Percentiles rank a stretch among this genome's conserved stretches.
These are phyloP conservation scores for Mortierella sp. DNA, from an alignment of 371 early-diverging fungal genomes.

Conservation along the genomic window DNA sequence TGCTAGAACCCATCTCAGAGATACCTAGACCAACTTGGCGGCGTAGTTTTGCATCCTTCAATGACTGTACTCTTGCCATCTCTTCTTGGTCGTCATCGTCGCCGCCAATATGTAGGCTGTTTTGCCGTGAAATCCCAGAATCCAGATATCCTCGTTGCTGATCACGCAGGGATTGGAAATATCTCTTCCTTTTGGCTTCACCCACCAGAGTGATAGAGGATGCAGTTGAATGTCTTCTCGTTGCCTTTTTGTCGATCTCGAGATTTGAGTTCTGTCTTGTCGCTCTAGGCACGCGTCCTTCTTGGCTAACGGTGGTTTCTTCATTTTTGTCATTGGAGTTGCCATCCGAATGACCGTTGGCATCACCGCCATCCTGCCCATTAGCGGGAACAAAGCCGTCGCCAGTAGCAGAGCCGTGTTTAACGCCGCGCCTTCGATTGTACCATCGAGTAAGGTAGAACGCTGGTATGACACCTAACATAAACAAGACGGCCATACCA, in stretches of 20 bases:
- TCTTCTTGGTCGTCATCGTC: conserved; percentile 23
- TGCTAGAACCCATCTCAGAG: not conserved
- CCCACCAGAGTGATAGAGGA: conserved; percentile 45
- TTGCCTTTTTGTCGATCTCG: not conserved
- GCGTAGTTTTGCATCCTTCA: not conserved
- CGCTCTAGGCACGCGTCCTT: not conserved
- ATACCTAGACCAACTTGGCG: not conserved
- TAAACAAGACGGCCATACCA: conserved; percentile 34
- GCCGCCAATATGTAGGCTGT: not conserved
- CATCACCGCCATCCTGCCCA: not conserved
- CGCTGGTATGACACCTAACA: conserved; percentile 40
- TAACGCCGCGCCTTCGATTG: conserved; percentile 10
- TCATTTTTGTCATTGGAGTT: not conserved
- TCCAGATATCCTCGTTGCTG: conserved; percentile 3
- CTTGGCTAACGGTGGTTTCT: not conserved
- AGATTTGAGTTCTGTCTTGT: not conserved
- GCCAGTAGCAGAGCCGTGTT: not conserved
- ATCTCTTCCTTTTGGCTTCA: conserved; percentile 5
- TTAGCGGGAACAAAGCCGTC: not conserved
- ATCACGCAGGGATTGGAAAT: not conserved
- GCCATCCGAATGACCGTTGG: not conserved
- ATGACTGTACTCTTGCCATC: conserved; percentile 6
- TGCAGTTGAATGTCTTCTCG: conserved; percentile 23
- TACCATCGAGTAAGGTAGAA: conserved; percentile 35
- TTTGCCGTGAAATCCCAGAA: not conserved